phyloP scores from a whole-genome alignment of 306 rosid species.

The Abrus precatorius region DNA sequence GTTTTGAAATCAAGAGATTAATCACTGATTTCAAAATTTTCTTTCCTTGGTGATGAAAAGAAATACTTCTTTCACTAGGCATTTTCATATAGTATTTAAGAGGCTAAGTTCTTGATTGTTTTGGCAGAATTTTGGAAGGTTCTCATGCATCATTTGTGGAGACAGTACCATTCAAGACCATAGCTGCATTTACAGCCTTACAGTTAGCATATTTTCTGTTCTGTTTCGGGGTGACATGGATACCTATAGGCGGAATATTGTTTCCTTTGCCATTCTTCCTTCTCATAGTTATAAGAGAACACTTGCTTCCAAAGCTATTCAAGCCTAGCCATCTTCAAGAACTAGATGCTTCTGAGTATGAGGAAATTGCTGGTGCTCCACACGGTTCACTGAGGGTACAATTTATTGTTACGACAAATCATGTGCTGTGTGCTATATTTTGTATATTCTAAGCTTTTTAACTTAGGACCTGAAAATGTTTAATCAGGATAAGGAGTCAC shows the following conservation, averaged over 20 bases:
- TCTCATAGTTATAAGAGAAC: constrained; percentile 79
- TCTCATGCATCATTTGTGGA: constrained; percentile 92
- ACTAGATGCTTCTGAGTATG: constrained; percentile 91
- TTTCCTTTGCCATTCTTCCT: constrained; percentile 91
- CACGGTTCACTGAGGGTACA: constrained; percentile 40
- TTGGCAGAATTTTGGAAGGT: constrained; percentile 77
- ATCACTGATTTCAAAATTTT: background rate
- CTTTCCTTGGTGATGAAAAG: background rate
- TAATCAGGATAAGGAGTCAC: constrained; percentile 65
- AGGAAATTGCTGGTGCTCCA: constrained; percentile 74
- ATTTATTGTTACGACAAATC: background rate
- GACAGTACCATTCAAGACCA: constrained; percentile 82
- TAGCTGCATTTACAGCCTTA: constrained; percentile 72
- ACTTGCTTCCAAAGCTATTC: constrained; percentile 78
- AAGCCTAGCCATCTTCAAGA: constrained; percentile 67
- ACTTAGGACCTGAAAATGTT: constrained; percentile 29
- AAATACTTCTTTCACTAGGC: too few species aligned
- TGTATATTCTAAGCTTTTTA: constrained; percentile 17
- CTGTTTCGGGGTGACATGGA: constrained; percentile 86
- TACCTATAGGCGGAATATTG: constrained; percentile 88
- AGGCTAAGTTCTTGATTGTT: constrained; percentile 30
- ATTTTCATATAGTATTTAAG: background rate
- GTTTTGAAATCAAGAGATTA: constrained; percentile 5
- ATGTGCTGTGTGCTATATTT: background rate
- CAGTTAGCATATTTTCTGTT: constrained; percentile 72